Conservation (phyloP, 805 yeast genomes). For the Dipodascopsis tothii region DNA sequence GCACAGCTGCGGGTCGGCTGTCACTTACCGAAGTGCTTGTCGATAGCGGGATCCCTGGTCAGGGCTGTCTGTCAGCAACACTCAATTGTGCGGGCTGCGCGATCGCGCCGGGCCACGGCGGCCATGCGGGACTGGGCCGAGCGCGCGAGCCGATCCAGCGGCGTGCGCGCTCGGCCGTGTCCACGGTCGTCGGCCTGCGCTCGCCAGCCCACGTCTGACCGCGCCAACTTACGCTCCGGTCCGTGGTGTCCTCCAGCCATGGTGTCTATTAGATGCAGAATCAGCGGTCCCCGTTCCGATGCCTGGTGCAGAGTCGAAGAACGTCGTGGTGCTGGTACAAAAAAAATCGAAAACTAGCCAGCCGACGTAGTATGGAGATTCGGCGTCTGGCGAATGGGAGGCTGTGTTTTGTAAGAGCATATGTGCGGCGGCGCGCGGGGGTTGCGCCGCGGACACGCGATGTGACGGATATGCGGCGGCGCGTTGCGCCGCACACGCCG, state of each 20-base stretch:
- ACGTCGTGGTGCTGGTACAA: too few species aligned
- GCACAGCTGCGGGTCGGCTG: neutral
- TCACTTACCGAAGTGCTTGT: slow-evolving; percentile 17
- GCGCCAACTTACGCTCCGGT: slow-evolving; percentile 9
- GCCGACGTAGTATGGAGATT: neutral
- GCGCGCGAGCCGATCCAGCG: neutral
- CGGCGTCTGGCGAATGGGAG: neutral
- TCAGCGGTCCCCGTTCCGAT: neutral
- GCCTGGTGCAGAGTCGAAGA: neutral
- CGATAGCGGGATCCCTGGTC: slow-evolving; percentile 21
- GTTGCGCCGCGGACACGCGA: neutral
- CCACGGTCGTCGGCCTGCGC: neutral
- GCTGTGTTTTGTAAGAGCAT: neutral
- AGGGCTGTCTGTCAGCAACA: slow-evolving; percentile 10
- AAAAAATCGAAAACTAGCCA: neutral
- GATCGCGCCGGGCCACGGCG: neutral
- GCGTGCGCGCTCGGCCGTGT: neutral
- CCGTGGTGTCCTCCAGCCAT: slow-evolving; percentile 18
- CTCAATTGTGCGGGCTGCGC: slow-evolving; percentile 3
- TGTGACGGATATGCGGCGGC: neutral
- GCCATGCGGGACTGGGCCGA: neutral
- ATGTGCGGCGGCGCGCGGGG: neutral
- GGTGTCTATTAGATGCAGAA: neutral
- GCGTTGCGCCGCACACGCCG: too few species aligned
- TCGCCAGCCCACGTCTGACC: neutral